Base-by-base conservation (phyloP, 768 basidiomycete genomes). In the Tricholoma sp. region DNA sequence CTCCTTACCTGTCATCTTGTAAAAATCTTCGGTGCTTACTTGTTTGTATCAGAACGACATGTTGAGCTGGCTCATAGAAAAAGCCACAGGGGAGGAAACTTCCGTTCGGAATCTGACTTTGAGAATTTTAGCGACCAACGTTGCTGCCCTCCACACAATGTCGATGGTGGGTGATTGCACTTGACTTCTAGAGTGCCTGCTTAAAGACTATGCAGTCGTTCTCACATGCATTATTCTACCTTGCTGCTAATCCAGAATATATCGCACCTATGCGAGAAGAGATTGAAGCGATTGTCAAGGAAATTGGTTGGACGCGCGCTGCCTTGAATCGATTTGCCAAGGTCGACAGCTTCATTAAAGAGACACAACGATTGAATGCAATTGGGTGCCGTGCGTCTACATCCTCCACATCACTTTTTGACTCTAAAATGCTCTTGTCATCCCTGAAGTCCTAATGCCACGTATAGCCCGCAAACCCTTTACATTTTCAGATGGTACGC, bases 301-400 rank as follows among this genome's bases (percentile, higher is more conserved):
- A 64, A 12, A 67, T 73, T 28, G 73, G 65, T 17, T 75, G 72
- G 69, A 65, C 61, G 3, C 66, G 70, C 50, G 58, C 61, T 5
- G 63, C 69, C 1, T 57, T 76, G 54, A 59, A 60, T 17, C 65
- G 68, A 50, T 69, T 77, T 66, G 59, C 62, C 64, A 71, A 72
- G 58, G 47, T 76, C 11, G 75, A 76, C 57, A 76, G 73, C 50
- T 76, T 78, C 60, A 52, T 76, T 18, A 69, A 68, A 37, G 75
- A 76, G 50, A 68, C 70, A 0, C 68, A 72, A 52, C 66, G 75
- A 5, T 59, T 66, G 2, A 41, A 41, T 18, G n/a, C 39, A 5
- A 41, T 37, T 37, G 36, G 36, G 36, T 37, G 36, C 12, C 36
- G 36, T 37, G 36, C 36, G 36, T 37, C 36, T 13, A 1, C 12